phyloP scores from a whole-genome alignment of 2,329 filamentous ascomycete species.

The Aspergillaceae sp. region DNA sequence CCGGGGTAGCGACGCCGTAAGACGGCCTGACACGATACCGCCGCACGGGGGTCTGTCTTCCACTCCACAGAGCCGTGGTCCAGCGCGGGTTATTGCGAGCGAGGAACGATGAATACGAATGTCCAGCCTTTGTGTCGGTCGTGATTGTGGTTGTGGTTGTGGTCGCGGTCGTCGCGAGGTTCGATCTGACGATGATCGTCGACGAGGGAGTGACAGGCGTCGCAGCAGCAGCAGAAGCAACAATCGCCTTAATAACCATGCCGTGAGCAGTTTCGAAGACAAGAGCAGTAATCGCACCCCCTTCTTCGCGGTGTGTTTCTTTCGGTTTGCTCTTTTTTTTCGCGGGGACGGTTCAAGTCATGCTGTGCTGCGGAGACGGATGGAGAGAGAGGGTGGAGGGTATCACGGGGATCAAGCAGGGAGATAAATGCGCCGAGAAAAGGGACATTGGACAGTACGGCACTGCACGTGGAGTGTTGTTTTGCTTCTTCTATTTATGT shows the following conservation, averaged over 20 bases:
- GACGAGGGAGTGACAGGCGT: constrained; percentile 12
- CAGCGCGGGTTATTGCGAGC: constrained; percentile 3
- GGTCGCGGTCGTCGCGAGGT: background rate
- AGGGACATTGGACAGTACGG: too few species aligned
- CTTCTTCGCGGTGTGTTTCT: too few species aligned
- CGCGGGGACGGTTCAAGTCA: too few species aligned
- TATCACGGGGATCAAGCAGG: too few species aligned
- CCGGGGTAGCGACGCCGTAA: constrained; percentile 33
- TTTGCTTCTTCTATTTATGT: too few species aligned
- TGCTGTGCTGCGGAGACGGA: too few species aligned
- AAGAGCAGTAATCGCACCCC: constrained; percentile 1
- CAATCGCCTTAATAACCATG: constrained; percentile 24
- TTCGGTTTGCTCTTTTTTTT: too few species aligned
- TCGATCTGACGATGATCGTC: background rate
- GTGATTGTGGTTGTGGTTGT: background rate
- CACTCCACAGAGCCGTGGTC: background rate
- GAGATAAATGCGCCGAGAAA: too few species aligned
- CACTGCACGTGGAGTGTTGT: too few species aligned
- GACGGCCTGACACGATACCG: constrained; percentile 28
- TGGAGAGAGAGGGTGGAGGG: too few species aligned
- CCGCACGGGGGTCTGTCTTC: constrained; percentile 13
- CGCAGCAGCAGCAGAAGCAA: background rate
- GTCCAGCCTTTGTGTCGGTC: too few species aligned
- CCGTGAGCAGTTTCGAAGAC: constrained; percentile 14
- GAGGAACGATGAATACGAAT: constrained; percentile 5